Conservation (phyloP, 441 rosid species). For the Arabidopsis lyrata region DNA sequence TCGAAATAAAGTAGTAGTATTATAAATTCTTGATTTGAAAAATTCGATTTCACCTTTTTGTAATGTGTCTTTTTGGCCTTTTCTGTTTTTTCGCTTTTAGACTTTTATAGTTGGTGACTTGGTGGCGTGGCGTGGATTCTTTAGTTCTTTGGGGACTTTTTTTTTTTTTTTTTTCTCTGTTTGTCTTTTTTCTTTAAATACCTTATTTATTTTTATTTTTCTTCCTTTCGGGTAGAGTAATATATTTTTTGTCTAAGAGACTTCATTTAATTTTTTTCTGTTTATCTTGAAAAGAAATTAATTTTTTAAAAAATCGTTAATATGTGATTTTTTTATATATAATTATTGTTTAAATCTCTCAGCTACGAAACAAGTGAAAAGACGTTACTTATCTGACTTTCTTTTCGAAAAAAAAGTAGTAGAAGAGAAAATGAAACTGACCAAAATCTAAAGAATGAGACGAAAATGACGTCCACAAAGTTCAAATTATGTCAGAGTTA, state of each 20-base stretch:
- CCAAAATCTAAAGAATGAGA: slow-evolving; percentile 40
- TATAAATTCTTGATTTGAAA: slow-evolving; percentile 10
- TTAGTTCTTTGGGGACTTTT: slow-evolving; percentile 27
- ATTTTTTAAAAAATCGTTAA: background rate
- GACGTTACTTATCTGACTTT: slow-evolving; percentile 41
- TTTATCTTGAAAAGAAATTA: background rate
- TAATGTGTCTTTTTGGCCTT: slow-evolving; percentile 37
- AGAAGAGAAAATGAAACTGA: slow-evolving; percentile 43
- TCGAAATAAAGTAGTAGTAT: background rate
- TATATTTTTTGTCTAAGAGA: background rate
- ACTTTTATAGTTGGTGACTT: slow-evolving; percentile 30
- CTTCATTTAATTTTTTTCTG: background rate
- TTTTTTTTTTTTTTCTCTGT: slow-evolving; percentile 10
- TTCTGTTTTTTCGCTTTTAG: slow-evolving; percentile 34
- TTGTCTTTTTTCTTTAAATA: slow-evolving; percentile 9
- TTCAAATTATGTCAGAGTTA: slow-evolving; percentile 30
- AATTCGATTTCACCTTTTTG: background rate
- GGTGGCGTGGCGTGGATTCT: slow-evolving; percentile 40
- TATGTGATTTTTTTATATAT: background rate
- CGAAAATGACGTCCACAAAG: slow-evolving; percentile 42
- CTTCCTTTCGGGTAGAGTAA: background rate
- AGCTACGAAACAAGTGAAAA: slow-evolving; percentile 25
- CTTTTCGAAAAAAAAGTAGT: slow-evolving; percentile 26
- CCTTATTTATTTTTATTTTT: background rate
- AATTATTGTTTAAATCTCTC: slow-evolving; percentile 5